A percentile compares a stretch with the other conserved stretches of the same genome.
phyloP scores from a whole-genome alignment of 441 rosid species.

The Iberis amara region DNA sequence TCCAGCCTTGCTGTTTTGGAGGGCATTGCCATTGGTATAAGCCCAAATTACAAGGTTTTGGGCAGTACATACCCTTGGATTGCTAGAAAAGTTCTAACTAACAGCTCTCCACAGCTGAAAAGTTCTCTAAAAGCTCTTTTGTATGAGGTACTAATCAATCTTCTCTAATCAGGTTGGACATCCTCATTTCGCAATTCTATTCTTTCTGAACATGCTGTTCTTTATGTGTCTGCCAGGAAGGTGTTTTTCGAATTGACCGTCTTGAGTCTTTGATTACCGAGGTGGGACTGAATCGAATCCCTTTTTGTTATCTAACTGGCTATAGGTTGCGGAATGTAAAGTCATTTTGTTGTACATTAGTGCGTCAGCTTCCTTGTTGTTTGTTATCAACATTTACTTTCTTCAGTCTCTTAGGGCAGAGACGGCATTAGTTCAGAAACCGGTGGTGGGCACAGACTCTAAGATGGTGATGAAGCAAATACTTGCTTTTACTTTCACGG shows the following conservation, averaged over 20 bases:
- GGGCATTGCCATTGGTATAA: slow-evolving; percentile 77
- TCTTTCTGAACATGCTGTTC: slow-evolving; percentile 17
- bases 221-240: slow-evolving; percentile 47
- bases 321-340: slow-evolving; percentile 1
- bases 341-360: neutral
- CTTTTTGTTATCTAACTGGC: neutral
- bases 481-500: slow-evolving; percentile 77
- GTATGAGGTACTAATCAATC: slow-evolving; percentile 52
- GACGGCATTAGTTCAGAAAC: slow-evolving; percentile 47
- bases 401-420: slow-evolving; percentile 80
- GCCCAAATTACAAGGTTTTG: slow-evolving; percentile 89
- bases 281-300: slow-evolving; percentile 37
- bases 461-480: slow-evolving; percentile 59
- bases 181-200: slow-evolving; percentile 3
- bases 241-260: slow-evolving; percentile 90
- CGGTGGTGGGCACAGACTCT: slow-evolving; percentile 44
- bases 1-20: slow-evolving; percentile 90
- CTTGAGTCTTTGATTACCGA: slow-evolving; percentile 80
- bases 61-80: slow-evolving; percentile 98
- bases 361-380: neutral
- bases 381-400: slow-evolving; percentile 15
- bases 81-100: slow-evolving; percentile 82
- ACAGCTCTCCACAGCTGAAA: slow-evolving; percentile 82
- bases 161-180: slow-evolving; percentile 6
- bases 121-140: slow-evolving; percentile 73